Evolutionary conservation across 768 basidiomycete genomes (phyloP), one percentile per base, ranked within the genome.

Genomic region (Chiua virens): DNA sequence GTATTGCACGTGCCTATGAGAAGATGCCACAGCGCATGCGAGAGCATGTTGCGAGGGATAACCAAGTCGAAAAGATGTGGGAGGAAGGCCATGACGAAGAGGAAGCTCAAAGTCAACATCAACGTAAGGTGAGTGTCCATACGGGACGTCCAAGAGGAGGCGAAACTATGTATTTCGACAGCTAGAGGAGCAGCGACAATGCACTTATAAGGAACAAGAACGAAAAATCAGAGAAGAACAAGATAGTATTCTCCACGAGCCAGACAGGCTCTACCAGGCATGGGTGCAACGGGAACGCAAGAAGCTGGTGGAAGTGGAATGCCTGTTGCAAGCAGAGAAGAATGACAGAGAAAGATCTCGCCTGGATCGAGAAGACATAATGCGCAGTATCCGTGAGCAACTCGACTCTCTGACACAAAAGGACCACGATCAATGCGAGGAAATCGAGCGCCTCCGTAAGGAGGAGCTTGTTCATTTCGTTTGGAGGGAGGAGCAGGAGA

Each of bases 191-290:
- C 56, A 45, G n/a, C 56, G 47, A 17, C 60, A 39, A 10, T 60
- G 57, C 10, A 57, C 46, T 1, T 61, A 65, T 22, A 54, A 67
- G n/a, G 54, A 54, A 5, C 43, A 23, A 23, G 63, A 68, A 23
- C 66, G 68, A 34, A 47, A 22, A 32, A 17, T 61, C 6, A 46
- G 57, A 4, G 68, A 66, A 21, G 55, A 56, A 20, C 62, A 65
- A 14, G 64, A 68, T 4, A 48, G 37, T 1, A 15, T 34, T 35
- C 54, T 54, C 27, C 55, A 32, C 20, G 35, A 48, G 23, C 34
- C 15, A 8, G 34, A 34, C 15, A 15, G 13, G 32, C 7, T 2
- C 32, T 14, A 45, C 48, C 60, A n/a, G 44, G 1, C 21, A n/a
- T 42, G n/a, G 17, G 55, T 50, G 22, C 47, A 48, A 23, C 23